phyloP scores from a whole-genome alignment of 768 basidiomycete genomes.

The Pleurotus eryngii region DNA sequence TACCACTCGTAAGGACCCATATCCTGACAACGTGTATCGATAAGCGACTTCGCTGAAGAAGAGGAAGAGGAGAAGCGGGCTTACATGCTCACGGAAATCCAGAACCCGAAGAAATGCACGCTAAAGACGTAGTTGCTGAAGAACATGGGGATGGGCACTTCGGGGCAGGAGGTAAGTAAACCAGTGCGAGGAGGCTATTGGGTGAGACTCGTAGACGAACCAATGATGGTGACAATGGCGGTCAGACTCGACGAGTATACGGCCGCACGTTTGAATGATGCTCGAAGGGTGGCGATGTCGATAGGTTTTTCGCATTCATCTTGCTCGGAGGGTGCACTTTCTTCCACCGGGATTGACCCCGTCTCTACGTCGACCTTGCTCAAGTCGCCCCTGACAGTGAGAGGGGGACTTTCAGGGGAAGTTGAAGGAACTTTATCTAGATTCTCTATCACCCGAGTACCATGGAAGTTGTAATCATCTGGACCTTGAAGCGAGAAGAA shows the following conservation, averaged over 20 bases:
- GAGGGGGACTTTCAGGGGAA: background rate
- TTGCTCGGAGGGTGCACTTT: background rate
- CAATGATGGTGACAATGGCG: conserved; percentile 30
- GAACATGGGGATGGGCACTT: conserved; percentile 36
- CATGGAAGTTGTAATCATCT: conserved; percentile 35
- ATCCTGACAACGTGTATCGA: conserved; percentile 19
- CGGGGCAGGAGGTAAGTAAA: background rate
- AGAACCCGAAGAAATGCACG: conserved; percentile 32
- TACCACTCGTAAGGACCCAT: conserved; percentile 32
- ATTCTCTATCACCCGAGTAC: conserved; percentile 29
- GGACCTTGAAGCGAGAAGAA: conserved; percentile 18
- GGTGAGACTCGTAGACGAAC: conserved; percentile 13
- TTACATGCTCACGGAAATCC: conserved; percentile 36
- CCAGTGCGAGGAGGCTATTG: background rate
- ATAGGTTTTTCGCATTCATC: background rate
- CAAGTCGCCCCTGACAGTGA: background rate
- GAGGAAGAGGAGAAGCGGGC: background rate
- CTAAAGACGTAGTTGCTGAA: conserved; percentile 35
- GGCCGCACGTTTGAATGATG: conserved; percentile 28
- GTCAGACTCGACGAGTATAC: conserved; percentile 30
- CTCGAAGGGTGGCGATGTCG: conserved; percentile 18
- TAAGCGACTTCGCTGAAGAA: background rate
- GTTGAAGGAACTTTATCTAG: conserved; percentile 16
- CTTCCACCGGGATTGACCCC: background rate
- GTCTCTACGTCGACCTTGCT: conserved; percentile 9